A percentile compares a stretch with the other conserved stretches of the same genome.
These are phyloP conservation scores for Chaetothyriales sp. DNA, from an alignment of 2,329 filamentous ascomycete genomes.

Conservation along the genomic window DNA sequence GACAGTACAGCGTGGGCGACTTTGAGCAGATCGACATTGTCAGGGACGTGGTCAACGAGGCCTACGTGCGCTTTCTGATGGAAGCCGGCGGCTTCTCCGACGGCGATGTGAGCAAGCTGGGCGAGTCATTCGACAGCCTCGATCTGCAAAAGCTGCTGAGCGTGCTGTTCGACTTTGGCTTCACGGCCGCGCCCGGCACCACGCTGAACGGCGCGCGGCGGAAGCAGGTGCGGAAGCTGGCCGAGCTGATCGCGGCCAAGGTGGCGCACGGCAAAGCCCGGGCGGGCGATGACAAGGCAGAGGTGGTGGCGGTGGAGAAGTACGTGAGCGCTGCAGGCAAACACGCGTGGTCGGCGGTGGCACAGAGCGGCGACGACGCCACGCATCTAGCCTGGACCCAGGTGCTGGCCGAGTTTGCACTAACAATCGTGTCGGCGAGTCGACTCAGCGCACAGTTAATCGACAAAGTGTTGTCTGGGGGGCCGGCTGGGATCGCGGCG, in stretches of 20 bases:
- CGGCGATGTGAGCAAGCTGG: background rate
- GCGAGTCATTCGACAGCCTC: background rate
- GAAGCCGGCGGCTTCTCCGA: background rate
- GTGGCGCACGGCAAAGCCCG: background rate
- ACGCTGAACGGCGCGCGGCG: background rate
- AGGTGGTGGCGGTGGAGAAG: background rate
- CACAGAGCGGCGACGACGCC: background rate
- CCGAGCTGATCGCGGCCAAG: background rate
- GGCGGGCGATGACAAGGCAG: background rate
- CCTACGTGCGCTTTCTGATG: constrained; percentile 39
- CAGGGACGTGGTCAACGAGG: constrained; percentile 38
- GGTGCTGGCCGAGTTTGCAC: background rate
- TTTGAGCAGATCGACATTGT: constrained; percentile 36
- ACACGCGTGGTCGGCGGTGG: background rate
- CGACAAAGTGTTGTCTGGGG: background rate
- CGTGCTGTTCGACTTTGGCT: background rate
- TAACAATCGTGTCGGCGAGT: background rate
- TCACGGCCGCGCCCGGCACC: background rate
- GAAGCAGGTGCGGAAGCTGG: background rate
- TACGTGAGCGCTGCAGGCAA: background rate
- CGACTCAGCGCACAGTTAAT: background rate
- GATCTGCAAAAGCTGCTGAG: background rate
- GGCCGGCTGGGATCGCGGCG: background rate
- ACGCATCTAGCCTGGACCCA: background rate
- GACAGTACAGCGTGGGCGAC: constrained; percentile 34